Evolutionary conservation across 352 stramenopile genomes (phyloP).

Genomic region (Halophytophthora polymorphica): DNA sequence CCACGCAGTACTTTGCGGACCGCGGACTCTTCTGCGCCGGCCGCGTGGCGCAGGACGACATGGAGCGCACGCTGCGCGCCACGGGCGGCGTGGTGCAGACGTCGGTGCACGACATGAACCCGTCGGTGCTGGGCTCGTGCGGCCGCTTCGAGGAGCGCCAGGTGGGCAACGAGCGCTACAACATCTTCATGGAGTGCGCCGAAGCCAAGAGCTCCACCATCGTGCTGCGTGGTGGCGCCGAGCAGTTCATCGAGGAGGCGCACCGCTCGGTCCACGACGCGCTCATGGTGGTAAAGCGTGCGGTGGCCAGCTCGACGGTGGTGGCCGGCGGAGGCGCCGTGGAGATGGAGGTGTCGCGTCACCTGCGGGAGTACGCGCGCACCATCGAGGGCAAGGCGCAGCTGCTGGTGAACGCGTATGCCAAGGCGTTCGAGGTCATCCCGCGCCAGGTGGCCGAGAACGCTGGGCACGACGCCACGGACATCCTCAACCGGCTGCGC

Average conservation of each 20-base stretch:
- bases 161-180: constrained; percentile 97
- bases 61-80: constrained; percentile 95
- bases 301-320: constrained; percentile 89
- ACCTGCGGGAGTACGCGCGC: constrained; percentile 89
- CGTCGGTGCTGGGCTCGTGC: constrained; percentile 92
- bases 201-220: constrained; percentile 95
- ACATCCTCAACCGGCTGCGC: constrained; percentile 96
- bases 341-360: constrained; percentile 92
- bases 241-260: constrained; percentile 99
- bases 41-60: constrained; percentile 95
- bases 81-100: constrained; percentile 94
- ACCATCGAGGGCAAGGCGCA: constrained; percentile 98
- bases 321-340: constrained; percentile 92
- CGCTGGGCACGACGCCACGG: constrained; percentile 97
- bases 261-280: constrained; percentile 98
- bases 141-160: constrained; percentile 96
- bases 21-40: constrained; percentile 97
- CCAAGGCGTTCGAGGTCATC: constrained; percentile 98
- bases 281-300: constrained; percentile 98
- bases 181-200: constrained; percentile 97
- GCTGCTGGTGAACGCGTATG: constrained; percentile 94
- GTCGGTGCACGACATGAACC: constrained; percentile 91
- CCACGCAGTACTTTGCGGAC: constrained; percentile 99
- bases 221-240: constrained; percentile 94
- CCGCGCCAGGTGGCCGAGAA: constrained; percentile 98